Evolutionary conservation across 139 green algal genomes (phyloP).

Genomic region (Chlorella sorokiniana): DNA sequence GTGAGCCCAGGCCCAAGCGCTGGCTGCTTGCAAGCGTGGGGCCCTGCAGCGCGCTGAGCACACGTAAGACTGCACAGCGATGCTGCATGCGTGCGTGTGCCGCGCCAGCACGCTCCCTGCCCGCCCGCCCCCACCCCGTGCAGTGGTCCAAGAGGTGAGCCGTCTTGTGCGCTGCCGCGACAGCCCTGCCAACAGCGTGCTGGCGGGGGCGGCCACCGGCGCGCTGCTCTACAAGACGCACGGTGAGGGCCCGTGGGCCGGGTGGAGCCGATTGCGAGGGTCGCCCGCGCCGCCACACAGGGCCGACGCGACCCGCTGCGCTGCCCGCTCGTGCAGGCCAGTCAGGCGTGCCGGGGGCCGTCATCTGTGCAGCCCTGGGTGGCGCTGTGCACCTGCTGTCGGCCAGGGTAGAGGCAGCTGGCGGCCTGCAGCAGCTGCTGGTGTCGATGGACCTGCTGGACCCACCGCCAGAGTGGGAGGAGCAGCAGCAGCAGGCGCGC

Average conservation of each 20-base stretch:
- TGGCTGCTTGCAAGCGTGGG: neutral
- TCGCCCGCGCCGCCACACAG: no score
- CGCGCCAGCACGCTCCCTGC: neutral
- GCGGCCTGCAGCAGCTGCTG: conserved; percentile 13
- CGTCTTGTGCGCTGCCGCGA: conserved; percentile 40
- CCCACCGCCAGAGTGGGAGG: neutral
- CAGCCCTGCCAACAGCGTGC: conserved; percentile 43
- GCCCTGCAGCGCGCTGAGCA: no score
- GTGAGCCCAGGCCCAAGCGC: neutral
- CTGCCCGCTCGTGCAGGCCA: conserved; percentile 4
- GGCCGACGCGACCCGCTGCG: no score
- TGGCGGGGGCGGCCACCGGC: conserved; percentile 43
- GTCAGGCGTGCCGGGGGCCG: neutral
- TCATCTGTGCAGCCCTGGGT: conserved; percentile 31
- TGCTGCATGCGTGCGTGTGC: no score
- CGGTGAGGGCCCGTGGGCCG: no score
- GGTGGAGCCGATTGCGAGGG: no score
- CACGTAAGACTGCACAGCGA: no score
- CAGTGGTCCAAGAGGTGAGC: conserved; percentile 42
- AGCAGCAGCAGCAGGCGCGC: conserved; percentile 1
- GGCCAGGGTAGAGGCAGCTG: neutral
- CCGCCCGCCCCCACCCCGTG: neutral
- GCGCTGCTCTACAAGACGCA: conserved; percentile 45
- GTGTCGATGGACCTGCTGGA: conserved; percentile 30
- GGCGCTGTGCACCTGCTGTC: conserved; percentile 5